A percentile compares a stretch with the other conserved stretches of the same genome.
Evolutionary conservation across 169 alveolate species (phyloP).

Genomic region (Eimeria zaria): DNA sequence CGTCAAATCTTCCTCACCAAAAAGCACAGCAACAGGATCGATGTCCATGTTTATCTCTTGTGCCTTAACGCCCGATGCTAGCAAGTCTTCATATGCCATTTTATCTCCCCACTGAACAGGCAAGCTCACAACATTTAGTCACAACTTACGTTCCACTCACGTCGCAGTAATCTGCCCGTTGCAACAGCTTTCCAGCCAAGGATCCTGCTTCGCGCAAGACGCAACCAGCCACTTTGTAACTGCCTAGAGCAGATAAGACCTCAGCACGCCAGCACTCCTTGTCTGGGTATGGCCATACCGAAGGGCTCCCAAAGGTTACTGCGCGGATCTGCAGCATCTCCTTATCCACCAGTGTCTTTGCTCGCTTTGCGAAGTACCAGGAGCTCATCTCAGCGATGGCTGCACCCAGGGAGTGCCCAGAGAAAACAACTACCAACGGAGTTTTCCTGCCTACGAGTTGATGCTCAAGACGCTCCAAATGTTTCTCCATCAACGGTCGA

Average conservation of each 20-base stretch:
- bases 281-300: slow-evolving; percentile 48
- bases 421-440: slow-evolving; percentile 40
- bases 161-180: neutral
- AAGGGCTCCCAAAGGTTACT: slow-evolving; percentile 61
- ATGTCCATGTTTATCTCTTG: slow-evolving; percentile 43
- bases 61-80: slow-evolving; percentile 34
- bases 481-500: slow-evolving; percentile 28
- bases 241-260: neutral
- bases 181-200: neutral
- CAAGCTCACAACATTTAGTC: neutral
- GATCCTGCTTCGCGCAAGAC: neutral
- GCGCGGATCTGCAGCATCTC: slow-evolving; percentile 24
- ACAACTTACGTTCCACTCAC: neutral
- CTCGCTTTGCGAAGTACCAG: slow-evolving; percentile 62
- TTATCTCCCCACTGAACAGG: slow-evolving; percentile 50
- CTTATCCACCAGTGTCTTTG: slow-evolving; percentile 43
- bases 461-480: slow-evolving; percentile 20
- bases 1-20: slow-evolving; percentile 42
- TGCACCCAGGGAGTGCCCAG: slow-evolving; percentile 70
- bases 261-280: neutral
- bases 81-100: slow-evolving; percentile 30
- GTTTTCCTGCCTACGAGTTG: slow-evolving; percentile 10
- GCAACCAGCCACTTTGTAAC: neutral
- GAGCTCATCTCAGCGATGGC: slow-evolving; percentile 72
- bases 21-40: slow-evolving; percentile 18